phyloP scores from a whole-genome alignment of 75 land plant species.

The Sequoiadendron giganteum region DNA sequence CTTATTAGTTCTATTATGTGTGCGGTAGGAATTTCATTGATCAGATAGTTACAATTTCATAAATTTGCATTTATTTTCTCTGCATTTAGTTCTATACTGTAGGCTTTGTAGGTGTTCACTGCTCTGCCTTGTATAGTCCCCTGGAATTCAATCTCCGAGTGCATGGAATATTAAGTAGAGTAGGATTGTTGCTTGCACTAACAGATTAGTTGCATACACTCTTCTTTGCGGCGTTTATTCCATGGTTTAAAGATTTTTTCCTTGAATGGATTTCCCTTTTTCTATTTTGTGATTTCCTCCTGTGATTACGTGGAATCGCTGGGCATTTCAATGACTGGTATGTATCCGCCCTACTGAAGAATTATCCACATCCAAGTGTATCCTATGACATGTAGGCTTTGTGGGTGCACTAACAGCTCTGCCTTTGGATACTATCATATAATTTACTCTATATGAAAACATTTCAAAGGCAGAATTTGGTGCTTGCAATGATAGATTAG shows the following conservation, averaged over 20 bases:
- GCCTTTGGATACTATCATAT: not conserved
- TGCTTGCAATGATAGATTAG: not conserved
- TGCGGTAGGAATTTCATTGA: not conserved
- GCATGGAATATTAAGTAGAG: not conserved
- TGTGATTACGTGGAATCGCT: not conserved
- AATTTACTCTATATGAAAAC: not conserved
- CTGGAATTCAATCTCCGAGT: not conserved
- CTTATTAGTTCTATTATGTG: not conserved
- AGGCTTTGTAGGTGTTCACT: not conserved
- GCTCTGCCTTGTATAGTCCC: not conserved
- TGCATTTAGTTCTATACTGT: not conserved
- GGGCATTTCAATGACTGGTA: not conserved
- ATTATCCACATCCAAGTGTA: not conserved
- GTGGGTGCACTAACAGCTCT: slow-evolving; percentile 2
- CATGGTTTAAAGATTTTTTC: not conserved
- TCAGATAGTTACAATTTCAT: not conserved
- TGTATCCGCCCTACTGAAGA: too few relatives aligned
- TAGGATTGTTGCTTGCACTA: not conserved
- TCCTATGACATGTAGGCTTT: not conserved
- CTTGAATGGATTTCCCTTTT: not conserved
- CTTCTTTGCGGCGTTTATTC: not conserved
- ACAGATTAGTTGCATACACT: not conserved
- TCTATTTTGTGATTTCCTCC: not conserved
- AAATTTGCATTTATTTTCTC: not conserved
- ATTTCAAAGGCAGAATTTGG: not conserved